A percentile compares a stretch with the other conserved stretches of the same genome.
These are phyloP conservation scores for Hypoxylon sp. DNA, from an alignment of 2,329 filamentous ascomycete species.

Conservation along the genomic window DNA sequence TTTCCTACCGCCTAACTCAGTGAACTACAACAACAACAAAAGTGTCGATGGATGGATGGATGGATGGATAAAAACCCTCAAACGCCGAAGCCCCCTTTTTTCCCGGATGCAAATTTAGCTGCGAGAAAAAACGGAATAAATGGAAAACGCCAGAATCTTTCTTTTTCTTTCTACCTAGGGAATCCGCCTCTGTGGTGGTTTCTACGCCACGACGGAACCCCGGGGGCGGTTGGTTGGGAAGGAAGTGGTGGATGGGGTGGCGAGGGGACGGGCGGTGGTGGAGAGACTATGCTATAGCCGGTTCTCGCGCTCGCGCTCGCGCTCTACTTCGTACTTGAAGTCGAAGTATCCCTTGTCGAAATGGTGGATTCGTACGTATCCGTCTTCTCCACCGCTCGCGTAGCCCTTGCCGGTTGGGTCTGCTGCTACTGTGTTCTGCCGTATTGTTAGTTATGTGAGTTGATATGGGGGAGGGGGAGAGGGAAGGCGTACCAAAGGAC, in stretches of 20 bases:
- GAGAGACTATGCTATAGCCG: constrained; percentile 49
- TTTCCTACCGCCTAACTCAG: constrained; percentile 27
- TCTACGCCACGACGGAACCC: not conserved
- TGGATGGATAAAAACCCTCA: constrained; percentile 35
- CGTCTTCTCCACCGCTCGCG: constrained; percentile 96
- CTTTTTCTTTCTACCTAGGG: constrained; percentile 4
- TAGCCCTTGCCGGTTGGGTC: constrained; percentile 94
- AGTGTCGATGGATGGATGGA: constrained; percentile 18
- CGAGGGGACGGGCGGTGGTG: not conserved
- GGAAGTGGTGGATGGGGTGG: constrained; percentile 1
- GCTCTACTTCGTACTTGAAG: constrained; percentile 98
- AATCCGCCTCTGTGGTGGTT: not conserved
- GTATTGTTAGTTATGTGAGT: constrained; percentile 8
- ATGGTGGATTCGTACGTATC: constrained; percentile 97
- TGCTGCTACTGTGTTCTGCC: constrained; percentile 88
- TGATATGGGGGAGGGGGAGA: too few species aligned
- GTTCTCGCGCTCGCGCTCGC: constrained; percentile 74
- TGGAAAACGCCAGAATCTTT: constrained; percentile 36
- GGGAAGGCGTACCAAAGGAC: constrained; percentile 74
- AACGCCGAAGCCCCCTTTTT: constrained; percentile 48
- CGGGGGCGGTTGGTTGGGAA: constrained; percentile 1
- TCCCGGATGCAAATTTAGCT: constrained; percentile 50
- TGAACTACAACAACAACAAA: constrained; percentile 20
- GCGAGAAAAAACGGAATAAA: constrained; percentile 46
- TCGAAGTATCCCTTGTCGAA: constrained; percentile 99